Percentiles rank a stretch among this genome's conserved stretches.
These are phyloP conservation scores for Periconia digitata DNA, from an alignment of 2,329 filamentous ascomycete species.

Conservation along the genomic window DNA sequence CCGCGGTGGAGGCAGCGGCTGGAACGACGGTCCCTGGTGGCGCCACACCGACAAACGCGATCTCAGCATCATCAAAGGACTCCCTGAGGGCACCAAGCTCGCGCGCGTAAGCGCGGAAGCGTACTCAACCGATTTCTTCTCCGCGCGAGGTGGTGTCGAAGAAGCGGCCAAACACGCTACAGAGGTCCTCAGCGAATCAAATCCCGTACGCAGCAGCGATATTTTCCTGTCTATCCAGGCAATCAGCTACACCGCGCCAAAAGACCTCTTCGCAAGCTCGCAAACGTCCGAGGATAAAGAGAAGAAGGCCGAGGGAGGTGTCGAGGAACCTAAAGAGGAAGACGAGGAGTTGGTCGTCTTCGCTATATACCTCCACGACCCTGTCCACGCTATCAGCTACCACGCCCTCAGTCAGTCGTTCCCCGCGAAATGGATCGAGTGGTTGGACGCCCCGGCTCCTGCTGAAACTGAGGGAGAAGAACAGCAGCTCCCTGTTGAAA, in stretches of 20 bases:
- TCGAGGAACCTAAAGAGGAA: conserved; percentile 60
- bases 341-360: conserved; percentile 69
- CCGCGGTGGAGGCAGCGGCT: conserved; percentile 64
- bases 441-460: conserved; percentile 69
- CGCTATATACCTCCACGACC: conserved; percentile 80
- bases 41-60: conserved; percentile 71
- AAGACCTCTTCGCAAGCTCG: conserved; percentile 66
- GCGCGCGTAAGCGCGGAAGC: conserved; percentile 85
- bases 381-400: conserved; percentile 88
- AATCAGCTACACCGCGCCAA: conserved; percentile 65
- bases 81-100: conserved; percentile 87
- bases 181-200: conserved; percentile 76
- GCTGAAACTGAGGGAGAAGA: conserved; percentile 45
- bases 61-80: conserved; percentile 75
- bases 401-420: conserved; percentile 79
- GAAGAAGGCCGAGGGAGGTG: conserved; percentile 53
- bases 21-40: conserved; percentile 98
- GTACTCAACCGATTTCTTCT: conserved; percentile 84
- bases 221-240: conserved; percentile 97
- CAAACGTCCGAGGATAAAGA: conserved; percentile 58
- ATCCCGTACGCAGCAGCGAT: conserved; percentile 89
- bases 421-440: conserved; percentile 82
- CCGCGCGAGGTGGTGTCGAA: conserved; percentile 74
- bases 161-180: conserved; percentile 77
- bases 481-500: conserved; percentile 73